phyloP scores from a whole-genome alignment of 306 rosid species.

The Sindora glabra region DNA sequence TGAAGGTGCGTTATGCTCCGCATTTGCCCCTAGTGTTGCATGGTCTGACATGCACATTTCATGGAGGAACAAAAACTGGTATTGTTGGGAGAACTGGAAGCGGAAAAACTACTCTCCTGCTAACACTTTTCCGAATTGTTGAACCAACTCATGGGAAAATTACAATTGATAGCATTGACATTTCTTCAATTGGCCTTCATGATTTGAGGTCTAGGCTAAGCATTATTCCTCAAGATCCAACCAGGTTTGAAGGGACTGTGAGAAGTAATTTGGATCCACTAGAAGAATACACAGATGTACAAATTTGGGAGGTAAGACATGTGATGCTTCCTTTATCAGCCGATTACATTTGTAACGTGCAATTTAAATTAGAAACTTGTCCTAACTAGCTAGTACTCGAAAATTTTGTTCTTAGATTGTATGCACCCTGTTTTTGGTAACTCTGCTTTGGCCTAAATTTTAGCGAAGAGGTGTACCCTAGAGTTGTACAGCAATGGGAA shows the following conservation, averaged over 20 bases:
- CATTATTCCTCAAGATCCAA: conserved; percentile 92
- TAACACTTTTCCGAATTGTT: conserved; percentile 58
- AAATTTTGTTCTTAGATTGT: no score
- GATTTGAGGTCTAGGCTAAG: conserved; percentile 73
- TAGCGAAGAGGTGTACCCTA: no score
- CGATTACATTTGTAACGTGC: no score
- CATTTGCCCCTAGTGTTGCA: conserved; percentile 83
- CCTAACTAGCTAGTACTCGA: no score
- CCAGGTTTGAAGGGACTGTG: conserved; percentile 91
- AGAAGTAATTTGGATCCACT: conserved; percentile 78
- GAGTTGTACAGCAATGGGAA: no score
- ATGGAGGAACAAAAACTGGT: conserved; percentile 72
- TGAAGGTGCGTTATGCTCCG: conserved; percentile 82
- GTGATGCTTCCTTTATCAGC: no score
- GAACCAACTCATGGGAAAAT: conserved; percentile 58
- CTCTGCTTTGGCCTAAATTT: no score
- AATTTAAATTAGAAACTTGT: no score
- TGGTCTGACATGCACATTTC: conserved; percentile 64
- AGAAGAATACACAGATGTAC: conserved; percentile 72
- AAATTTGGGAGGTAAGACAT: conserved; percentile 74
- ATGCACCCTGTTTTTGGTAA: no score
- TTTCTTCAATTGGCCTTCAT: conserved; percentile 61
- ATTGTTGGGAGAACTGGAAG: conserved; percentile 93
- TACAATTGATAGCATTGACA: conserved; percentile 52
- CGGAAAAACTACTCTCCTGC: conserved; percentile 78